Base-by-base conservation (phyloP, 306 rosid species). In the Trichosanthes truncata region DNA sequence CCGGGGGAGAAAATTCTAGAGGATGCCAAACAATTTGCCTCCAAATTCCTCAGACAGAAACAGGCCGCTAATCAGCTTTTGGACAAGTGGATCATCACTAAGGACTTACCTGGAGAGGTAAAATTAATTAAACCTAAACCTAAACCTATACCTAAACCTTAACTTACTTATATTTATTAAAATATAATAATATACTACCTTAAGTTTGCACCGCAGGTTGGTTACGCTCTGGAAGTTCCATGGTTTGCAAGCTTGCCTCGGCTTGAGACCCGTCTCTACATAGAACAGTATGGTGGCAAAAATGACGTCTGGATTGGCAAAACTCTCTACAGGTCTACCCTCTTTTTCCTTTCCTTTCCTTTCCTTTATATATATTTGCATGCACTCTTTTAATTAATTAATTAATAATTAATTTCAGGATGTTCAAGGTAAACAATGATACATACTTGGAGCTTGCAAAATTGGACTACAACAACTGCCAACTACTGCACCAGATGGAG, bases 221-320 rank as follows among this genome's bases (percentile, higher is more conserved):
- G 84, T 5, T 93, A 87, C 23, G 89, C 97, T 3, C 83, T 95
- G 26, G 93, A 95, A n/a, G 84, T 95, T 80, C 97, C 99, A 49
- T 93, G 93, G 93, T 85, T 90, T 77, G 96, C 97, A 43, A 93
- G 85, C 78, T 83, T 95, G 17, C 87, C 91, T 69, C 88, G 97
- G 25, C 80, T 95, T 1, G 97, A 95, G 88, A 84, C 97, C 33
- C 89, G 95, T 84, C 84, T 90, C 59, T 95, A 88, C 80, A 84
- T 95, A 2, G 87, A 92, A 73, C 98, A 95, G 12, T 95, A 95
- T 53, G 98, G 98, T 21, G 98, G 90, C 17, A 84, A 84, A 13
- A 80, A 68, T 81, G 98, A 95, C 53, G 90, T 89, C 0, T 95
- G 99, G 99, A 95, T 95, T n/a, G 99, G 99, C 59, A 95, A 95